Base-by-base conservation (phyloP, 306 rosid species). In the Medicago arabica region DNA sequence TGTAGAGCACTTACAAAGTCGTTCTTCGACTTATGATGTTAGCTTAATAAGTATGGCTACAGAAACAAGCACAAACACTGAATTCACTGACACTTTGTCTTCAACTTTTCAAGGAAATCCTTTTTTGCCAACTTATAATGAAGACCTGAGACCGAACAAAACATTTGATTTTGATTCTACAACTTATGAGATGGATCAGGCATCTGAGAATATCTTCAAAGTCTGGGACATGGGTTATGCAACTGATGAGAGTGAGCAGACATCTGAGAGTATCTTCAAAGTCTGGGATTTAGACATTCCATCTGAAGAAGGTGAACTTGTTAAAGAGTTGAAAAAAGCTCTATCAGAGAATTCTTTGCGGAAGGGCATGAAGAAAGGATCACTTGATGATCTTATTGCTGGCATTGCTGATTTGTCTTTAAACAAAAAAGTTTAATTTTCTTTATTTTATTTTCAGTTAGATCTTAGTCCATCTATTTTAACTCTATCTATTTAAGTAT, bases 101-200 rank as follows among this genome's bases (percentile, higher is more conserved):
- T 28, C 59, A 65, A 69, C 80, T 73, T 84, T 84, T 63, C 60
- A 16, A 28, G 87, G 88, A 81, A 87, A 80, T 80, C 96, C 98
- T 15, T 90, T 92, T 82, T 80, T 83, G 78, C 96, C 94, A 28
- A 89, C 89, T 65, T 92, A 92, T 79, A 82, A 43, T 8, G 93
- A 88, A 54, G 86, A 79, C 34, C 2, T 47, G 46, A 67, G 77
- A 76, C 83, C 40, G 72, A 58, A 65, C 17, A 80, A 49, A 46
- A 46, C 64, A 17, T 11, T 9, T 50, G 85, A 77, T 81, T 66
- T 31, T 55, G 80, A 64, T 67, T 78, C 81, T 62, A 13, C 83
- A 1, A 69, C 39, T 43, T 62, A 69, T 57, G 93, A 85, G 57
- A 38, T 16, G 23, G 88, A 81, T 75, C 83, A 83, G 0, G 23